Evolutionary conservation across 1,284 basidiomycete genomes (phyloP), one percentile per base, ranked within the genome.

Genomic region (Vanrija sp.): DNA sequence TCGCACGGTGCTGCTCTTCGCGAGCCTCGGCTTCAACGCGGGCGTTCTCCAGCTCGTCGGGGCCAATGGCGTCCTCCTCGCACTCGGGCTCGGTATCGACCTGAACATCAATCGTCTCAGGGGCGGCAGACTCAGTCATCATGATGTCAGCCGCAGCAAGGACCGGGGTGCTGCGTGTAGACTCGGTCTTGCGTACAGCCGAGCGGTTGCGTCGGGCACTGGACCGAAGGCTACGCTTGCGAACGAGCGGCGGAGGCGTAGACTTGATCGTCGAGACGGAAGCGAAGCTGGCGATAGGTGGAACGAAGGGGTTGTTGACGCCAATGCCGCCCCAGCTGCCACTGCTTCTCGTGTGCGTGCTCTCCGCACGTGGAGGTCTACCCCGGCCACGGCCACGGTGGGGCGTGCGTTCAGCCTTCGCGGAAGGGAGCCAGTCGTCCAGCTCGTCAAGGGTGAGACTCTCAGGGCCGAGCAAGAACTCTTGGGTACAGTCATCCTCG

Each of bases 391-490:
- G 56, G 5, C 56, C 54, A 26, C 66, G 63, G 42, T 63, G 63
- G 12, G 67, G 67, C 10, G 65, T 65, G 18, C 63, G 53, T n/a
- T 65, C 60, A 0, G 49, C 47, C 47, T 62, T 59, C 7, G 19
- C 49, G n/a, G 28, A 38, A 2, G 68, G 65, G 39, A 73, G 57
- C 68, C 68, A 69, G n/a, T 66, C 67, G 49, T 74, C 72, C 3
- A 75, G 60, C 54, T 75, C 73, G 19, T 75, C 73, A 23, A 75
- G 47, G 12, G 56, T 61, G 19, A 75, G 54, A 51, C 70, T 73
- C 61, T 75, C 73, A 3, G 73, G 73, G 8, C 73, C 73, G 8
- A 66, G 43, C 18, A 72, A 54, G 10, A 66, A 50, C 46, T 70
- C 68, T 18, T 68, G 64, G 26, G 25, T 38, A 10, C 43, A 38